Evolutionary conservation across 257 asterid species (phyloP), one percentile per base, ranked within the genome.

Genomic region (Fraxinus cuspidata): DNA sequence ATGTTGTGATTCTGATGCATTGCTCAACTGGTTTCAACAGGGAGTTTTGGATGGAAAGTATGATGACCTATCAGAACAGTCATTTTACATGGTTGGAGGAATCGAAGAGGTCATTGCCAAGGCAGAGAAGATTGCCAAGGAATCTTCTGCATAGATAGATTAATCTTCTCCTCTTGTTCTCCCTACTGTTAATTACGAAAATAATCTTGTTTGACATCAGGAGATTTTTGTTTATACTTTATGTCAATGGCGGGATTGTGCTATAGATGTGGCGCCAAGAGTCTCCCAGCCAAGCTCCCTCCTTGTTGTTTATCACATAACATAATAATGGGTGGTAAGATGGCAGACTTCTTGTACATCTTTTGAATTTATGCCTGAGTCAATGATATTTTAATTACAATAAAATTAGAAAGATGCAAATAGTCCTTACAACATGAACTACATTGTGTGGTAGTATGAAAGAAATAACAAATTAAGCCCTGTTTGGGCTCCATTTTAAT

Each of bases 11-110:
- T 21, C 32, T 4, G n/a, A 10, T 71, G 12, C 56, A 1, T n/a
- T 23, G 3, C 0, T 51, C 18, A 28, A 34, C 69, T 77, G 63
- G 38, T 11, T 70, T 76, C 38, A 67, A 78, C 85, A 94, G 98
- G 98, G 96, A 40, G 97, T 94, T 19, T 79, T 94, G 92, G 98
- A 94, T 51, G 98, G 98, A 25, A 94, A 91, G 74, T 94, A 87
- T 0, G 98, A 94, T 40, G 97, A 94, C 49, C 49, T 40, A 10
- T 2, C 49, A 2, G 49, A 40, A 11, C 49, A 40, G 49, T 40
- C 49, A 10, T 40, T 40, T 40, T 40, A 40, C 49, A 40, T 40
- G 49, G 49, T 40, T 10, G 49, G 49, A 40, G 49, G 49, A 40
- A 40, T 40, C 49, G 49, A 40, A 40, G 49, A 40, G 49, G 49